Base-by-base conservation (phyloP, 1,139 yeast species). In the Yamadazyma sp. region DNA sequence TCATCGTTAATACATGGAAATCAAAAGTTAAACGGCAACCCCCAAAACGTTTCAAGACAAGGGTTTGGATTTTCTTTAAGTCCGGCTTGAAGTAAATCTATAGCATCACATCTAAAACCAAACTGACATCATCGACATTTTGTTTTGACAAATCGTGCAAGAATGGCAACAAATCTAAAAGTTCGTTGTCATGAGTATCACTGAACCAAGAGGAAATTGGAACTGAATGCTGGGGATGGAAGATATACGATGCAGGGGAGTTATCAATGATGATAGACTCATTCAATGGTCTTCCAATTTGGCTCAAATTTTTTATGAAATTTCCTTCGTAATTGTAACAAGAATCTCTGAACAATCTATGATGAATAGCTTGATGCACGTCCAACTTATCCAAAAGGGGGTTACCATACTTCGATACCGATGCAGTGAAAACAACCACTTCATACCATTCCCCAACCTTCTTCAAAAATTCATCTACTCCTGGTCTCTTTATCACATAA, bases 171-270 rank as follows among this genome's bases (percentile, higher is more conserved):
- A 92, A 79, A 64, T 92, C 98, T 47, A 87, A 64, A 52, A 92
- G 73, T 70, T 92, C 99, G 57, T 90, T 90, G 61, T 92, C 99
- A 60, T 92, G 98, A 29, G 94, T 82, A 65, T 92, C 99, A 51
- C 96, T 87, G 70, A 94, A 92, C 99, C 99, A 92, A 60, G 94
- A 82, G 47, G 96, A 87, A 24, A 92, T 87, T n/a, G 99, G 99
- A 30, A 94, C 85, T 11, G 97, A 95, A 67, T 92, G 97, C 57
- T 88, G 95, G 17, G 98, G 98, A 59, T 92, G 98, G 72, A 92
- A 87, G 40, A 90, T 82, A 61, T 94, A 92, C 11, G 96, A 87
- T 6, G 97, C 96, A 2, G 99, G 98, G 2, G 97, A 89, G 63
- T 92, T 92, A 67, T 92, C 99, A 50, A 92, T 82, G 50, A 92